Evolutionary conservation across 345 rosid species (phyloP).

Genomic region (Erodium maritimum): DNA sequence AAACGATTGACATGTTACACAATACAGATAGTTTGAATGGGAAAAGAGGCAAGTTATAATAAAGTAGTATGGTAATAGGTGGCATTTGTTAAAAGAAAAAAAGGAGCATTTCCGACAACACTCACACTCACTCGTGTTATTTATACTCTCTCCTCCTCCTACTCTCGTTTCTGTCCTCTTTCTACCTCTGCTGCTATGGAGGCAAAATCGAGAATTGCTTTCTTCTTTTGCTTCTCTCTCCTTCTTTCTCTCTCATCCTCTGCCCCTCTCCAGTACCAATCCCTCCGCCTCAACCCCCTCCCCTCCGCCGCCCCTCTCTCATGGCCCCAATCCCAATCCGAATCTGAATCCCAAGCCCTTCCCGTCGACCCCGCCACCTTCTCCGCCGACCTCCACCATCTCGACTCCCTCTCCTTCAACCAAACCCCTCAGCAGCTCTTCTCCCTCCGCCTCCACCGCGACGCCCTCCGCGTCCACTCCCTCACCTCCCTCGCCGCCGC

Average conservation of each 20-base stretch:
- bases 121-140: too few species aligned
- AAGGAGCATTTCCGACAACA: too few species aligned
- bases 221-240: constrained; percentile 14
- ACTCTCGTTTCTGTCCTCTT: too few species aligned
- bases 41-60: too few species aligned
- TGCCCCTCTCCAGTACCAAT: constrained; percentile 15
- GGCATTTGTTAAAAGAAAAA: too few species aligned
- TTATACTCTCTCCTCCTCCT: too few species aligned
- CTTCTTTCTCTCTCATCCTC: constrained; percentile 20
- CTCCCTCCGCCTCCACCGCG: constrained; percentile 58
- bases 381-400: constrained; percentile 49
- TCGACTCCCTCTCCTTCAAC: constrained; percentile 53
- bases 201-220: too few species aligned
- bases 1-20: too few species aligned
- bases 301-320: constrained; percentile 30
- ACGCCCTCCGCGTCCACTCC: constrained; percentile 42
- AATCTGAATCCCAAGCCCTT: constrained; percentile 1
- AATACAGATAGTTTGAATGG: too few species aligned
- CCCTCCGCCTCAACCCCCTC: constrained; percentile 14
- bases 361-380: constrained; percentile 16
- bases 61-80: too few species aligned
- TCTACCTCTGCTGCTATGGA: too few species aligned
- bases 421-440: constrained; percentile 51
- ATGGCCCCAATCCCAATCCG: constrained; percentile 25
- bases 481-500: constrained; percentile 28